Conservation (phyloP, 257 asterid genomes). For the Mitragyna speciosa region DNA sequence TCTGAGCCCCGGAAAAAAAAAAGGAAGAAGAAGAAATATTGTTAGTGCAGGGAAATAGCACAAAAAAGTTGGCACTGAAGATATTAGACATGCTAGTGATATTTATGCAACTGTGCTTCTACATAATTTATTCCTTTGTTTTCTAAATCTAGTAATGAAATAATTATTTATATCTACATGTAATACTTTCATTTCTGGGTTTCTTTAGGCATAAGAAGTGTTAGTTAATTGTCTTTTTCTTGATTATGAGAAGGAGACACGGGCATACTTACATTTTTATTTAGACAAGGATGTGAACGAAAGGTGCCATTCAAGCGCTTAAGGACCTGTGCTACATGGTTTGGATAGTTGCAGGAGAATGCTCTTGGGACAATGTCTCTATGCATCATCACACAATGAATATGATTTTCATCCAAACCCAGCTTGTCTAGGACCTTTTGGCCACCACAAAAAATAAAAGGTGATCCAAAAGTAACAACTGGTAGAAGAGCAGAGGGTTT, state of each 20-base stretch:
- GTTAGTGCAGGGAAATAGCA: neutral
- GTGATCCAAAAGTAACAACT: conserved; percentile 86
- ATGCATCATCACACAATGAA: conserved; percentile 81
- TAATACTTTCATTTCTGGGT: neutral
- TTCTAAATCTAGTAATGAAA: too few species aligned
- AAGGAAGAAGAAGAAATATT: neutral
- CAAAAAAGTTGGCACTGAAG: neutral
- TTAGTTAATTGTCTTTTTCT: neutral
- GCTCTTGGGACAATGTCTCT: conserved; percentile 92
- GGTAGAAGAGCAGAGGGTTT: conserved; percentile 61
- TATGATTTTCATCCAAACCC: conserved; percentile 67
- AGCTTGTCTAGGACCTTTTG: conserved; percentile 56
- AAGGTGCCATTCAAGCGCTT: conserved; percentile 65
- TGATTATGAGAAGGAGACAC: neutral
- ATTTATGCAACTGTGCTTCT: neutral
- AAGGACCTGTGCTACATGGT: conserved; percentile 65
- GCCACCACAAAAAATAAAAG: conserved; percentile 82
- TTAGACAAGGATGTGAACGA: conserved; percentile 74
- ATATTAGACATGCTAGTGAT: neutral
- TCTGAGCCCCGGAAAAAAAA: conserved; percentile 45
- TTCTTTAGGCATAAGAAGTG: neutral
- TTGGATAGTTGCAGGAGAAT: conserved; percentile 83
- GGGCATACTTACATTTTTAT: conserved; percentile 57
- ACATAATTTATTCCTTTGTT: neutral
- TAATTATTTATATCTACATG: too few species aligned